Conservation (phyloP, 768 basidiomycete genomes). For the Podaxis sp. region DNA sequence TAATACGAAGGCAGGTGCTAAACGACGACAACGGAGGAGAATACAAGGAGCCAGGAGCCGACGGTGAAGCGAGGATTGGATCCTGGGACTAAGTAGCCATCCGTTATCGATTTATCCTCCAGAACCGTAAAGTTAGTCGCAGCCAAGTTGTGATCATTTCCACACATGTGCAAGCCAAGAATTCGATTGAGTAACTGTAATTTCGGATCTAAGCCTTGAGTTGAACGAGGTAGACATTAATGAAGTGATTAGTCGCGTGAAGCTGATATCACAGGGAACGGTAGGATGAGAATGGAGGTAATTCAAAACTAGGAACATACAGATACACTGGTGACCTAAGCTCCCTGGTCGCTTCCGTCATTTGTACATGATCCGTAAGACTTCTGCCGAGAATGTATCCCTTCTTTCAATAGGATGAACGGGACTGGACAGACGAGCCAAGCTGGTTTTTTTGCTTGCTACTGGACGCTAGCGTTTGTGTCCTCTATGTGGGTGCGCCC, state of each 20-base stretch:
- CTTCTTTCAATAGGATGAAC: neutral
- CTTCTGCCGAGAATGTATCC: neutral
- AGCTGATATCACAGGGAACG: neutral
- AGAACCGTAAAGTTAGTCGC: too few relatives aligned
- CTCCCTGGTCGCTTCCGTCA: neutral
- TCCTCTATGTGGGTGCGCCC: conserved; percentile 65
- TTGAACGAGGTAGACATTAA: too few relatives aligned
- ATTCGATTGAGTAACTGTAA: too few relatives aligned
- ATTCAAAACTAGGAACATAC: neutral
- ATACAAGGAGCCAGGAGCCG: neutral
- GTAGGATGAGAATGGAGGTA: neutral
- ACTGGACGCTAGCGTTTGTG: neutral
- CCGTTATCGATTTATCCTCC: too few relatives aligned
- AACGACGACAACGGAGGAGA: neutral
- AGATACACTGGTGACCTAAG: neutral
- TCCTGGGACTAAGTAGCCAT: too few relatives aligned
- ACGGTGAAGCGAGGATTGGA: neutral
- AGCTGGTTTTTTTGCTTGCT: neutral
- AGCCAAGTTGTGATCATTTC: too few relatives aligned
- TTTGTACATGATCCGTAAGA: neutral
- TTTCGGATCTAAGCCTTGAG: too few relatives aligned
- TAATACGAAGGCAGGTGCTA: too few relatives aligned
- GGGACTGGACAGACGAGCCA: neutral
- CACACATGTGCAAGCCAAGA: too few relatives aligned
- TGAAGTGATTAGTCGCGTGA: neutral